These are phyloP conservation scores for Cucumis hystrix DNA, from an alignment of 306 rosid species.

Conservation along the genomic window DNA sequence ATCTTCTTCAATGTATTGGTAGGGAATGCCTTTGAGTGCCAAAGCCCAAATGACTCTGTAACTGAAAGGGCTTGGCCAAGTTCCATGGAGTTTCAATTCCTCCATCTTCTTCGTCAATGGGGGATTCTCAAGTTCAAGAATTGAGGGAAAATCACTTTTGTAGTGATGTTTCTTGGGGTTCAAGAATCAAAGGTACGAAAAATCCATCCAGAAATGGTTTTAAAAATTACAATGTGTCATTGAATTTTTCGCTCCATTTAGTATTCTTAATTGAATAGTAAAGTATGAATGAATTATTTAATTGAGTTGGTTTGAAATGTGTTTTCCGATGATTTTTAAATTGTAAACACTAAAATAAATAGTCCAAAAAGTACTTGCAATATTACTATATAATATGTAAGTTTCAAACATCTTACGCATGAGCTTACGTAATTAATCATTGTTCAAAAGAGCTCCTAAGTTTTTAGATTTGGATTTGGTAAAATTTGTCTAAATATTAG, in stretches of 20 bases:
- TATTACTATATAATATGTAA: no score
- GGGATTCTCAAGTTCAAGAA: neutral
- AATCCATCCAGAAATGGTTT: neutral
- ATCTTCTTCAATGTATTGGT: conserved; percentile 37
- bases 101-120: neutral
- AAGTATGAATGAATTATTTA: neutral
- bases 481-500: no score
- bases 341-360: no score
- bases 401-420: no score
- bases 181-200: neutral
- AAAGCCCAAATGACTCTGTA: conserved; percentile 40
- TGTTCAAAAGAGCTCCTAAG: no score
- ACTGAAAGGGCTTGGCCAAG: conserved; percentile 30
- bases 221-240: neutral
- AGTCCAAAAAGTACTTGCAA: no score
- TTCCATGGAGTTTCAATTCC: conserved; percentile 22
- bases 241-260: neutral
- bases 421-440: no score
- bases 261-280: neutral
- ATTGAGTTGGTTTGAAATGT: neutral
- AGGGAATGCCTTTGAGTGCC: conserved; percentile 27
- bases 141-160: neutral
- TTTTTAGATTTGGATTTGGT: no score
- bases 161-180: neutral
- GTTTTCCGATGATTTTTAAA: no score